Conservation (phyloP, 2,329 filamentous ascomycete species). For the Calonectria hongkongensis region DNA sequence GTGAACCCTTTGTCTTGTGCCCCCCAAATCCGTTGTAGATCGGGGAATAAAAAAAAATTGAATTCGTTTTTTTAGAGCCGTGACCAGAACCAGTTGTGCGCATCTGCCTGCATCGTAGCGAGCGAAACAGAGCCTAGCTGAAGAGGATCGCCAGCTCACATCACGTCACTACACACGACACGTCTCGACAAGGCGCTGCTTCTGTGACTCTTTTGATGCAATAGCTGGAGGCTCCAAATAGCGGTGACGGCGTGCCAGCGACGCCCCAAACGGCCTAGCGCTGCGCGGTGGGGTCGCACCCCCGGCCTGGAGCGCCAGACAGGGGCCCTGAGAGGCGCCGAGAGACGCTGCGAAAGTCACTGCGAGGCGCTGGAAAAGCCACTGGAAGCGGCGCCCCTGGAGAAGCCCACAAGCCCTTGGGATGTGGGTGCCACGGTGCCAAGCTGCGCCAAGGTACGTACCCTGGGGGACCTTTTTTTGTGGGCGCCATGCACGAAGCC, state of each 20-base stretch:
- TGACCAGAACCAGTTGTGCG: constrained; percentile 26
- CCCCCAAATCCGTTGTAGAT: constrained; percentile 9
- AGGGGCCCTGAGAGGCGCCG: constrained; percentile 24
- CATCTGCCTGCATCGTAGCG: constrained; percentile 45
- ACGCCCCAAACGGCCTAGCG: constrained; percentile 45
- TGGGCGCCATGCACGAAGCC: constrained; percentile 29
- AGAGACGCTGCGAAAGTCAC: constrained; percentile 30
- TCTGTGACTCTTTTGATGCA: constrained; percentile 37
- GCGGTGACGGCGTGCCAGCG: constrained; percentile 53
- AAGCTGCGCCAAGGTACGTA: constrained; percentile 13
- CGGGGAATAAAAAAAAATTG: constrained; percentile 26
- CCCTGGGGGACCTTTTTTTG: constrained; percentile 23
- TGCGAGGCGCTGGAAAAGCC: constrained; percentile 21
- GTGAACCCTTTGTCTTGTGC: constrained; percentile 26
- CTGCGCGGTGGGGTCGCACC: constrained; percentile 25
- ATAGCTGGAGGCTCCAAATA: constrained; percentile 49
- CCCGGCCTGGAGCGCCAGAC: constrained; percentile 19
- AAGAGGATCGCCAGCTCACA: constrained; percentile 38
- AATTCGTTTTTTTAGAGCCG: neutral
- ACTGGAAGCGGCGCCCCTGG: constrained; percentile 23
- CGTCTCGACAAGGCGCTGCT: constrained; percentile 26
- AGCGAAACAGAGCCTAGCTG: constrained; percentile 45
- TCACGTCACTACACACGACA: constrained; percentile 29
- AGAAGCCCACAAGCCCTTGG: constrained; percentile 10
- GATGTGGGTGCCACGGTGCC: neutral